phyloP scores from a whole-genome alignment of 805 yeast genomes.

The Metahyphopichia silvanorum region DNA sequence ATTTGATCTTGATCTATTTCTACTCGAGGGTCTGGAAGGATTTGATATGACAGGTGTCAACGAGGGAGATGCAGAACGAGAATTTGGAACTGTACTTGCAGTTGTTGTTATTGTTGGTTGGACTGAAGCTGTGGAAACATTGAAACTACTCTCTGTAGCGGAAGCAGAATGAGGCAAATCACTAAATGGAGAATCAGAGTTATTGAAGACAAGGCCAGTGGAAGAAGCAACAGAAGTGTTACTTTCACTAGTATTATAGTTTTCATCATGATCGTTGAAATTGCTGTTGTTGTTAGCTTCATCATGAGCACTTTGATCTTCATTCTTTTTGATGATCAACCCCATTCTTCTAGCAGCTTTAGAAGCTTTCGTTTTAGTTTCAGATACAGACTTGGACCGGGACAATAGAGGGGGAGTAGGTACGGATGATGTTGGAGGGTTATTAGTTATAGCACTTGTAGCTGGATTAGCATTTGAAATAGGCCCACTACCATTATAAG shows the following conservation, averaged over 20 bases:
- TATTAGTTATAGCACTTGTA: neutral
- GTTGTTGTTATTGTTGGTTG: conserved; percentile 13
- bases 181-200: conserved; percentile 1
- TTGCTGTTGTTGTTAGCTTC: conserved; percentile 3
- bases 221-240: neutral
- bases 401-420: conserved; percentile 15
- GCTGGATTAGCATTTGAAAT: neutral
- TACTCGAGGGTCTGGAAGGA: conserved; percentile 9
- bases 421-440: conserved; percentile 3
- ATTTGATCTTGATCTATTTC: conserved; percentile 30
- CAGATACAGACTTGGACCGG: conserved; percentile 29
- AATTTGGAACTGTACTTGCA: conserved; percentile 7
- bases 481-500: neutral
- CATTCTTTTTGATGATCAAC: conserved; percentile 50
- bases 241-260: neutral
- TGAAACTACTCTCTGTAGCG: conserved; percentile 12
- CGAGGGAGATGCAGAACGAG: conserved; percentile 11
- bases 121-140: conserved; percentile 10
- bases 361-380: conserved; percentile 48
- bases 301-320: conserved; percentile 11
- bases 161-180: conserved; percentile 21
- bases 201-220: no score
- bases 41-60: conserved; percentile 7
- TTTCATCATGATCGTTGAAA: neutral
- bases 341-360: conserved; percentile 78